Evolutionary conservation across 345 rosid species (phyloP), one percentile per base, ranked within the genome.

Genomic region (Eutrema japonicum): DNA sequence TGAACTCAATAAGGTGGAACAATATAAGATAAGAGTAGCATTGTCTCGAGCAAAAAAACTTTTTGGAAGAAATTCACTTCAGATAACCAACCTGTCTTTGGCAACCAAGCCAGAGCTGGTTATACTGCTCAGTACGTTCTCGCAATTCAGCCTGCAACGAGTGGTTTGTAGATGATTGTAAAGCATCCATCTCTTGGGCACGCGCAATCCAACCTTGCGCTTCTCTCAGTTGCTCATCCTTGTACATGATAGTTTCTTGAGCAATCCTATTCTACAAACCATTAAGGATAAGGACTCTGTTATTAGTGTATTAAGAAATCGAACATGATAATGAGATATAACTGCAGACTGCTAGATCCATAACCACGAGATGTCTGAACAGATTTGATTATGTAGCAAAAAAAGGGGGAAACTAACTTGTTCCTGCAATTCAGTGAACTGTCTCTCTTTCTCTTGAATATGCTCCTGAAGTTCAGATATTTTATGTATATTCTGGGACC

Each of bases 101-200:
- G 78, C 89, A 95, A 51, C 88, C 91, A 57, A 77, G 76, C 99
- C 97, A 95, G 13, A 95, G 94, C 80, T 95, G 99, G 72, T 86
- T 87, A 75, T 83, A 89, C 72, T 87, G 98, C 61, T 90, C 96
- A 26, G 86, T 88, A n/a, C 94, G 92, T 60, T 90, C 98, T 64
- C 86, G 77, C 77, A 96, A 76, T 73, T 92, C 96, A 64, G 84
- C 83, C 81, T 92, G 99, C 68, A 92, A 80, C 3, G 89, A 80
- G 59, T 88, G 93, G 64, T 82, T 87, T 64, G 96, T 81, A 61
- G 66, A 83, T 45, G 97, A 83, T 60, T 92, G 98, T 79, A 90
- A 79, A 36, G 83, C 93, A 85, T 90, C 96, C 86, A 92, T 82
- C 80, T 87, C 98, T 77, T 90, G 99, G 64, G 82, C 89, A 41